Evolutionary conservation across 2,329 filamentous ascomycete species (phyloP).

Genomic region (Septoria petroselini): DNA sequence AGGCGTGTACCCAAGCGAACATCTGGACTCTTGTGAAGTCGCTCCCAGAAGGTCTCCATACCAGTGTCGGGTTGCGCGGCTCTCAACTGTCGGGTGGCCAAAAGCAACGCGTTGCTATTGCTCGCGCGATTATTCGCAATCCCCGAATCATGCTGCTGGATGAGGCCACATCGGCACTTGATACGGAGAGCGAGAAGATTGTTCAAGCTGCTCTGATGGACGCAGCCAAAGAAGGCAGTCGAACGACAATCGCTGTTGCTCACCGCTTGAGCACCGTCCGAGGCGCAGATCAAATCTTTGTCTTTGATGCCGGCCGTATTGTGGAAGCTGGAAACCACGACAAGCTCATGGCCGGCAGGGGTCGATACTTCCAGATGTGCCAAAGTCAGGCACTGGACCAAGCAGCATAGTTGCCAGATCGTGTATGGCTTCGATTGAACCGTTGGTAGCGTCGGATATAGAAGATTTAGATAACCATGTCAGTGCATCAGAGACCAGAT

Average conservation of each 20-base stretch:
- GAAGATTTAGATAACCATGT: too few species aligned
- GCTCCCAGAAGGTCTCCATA: constrained; percentile 51
- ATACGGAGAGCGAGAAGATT: constrained; percentile 62
- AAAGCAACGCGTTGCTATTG: constrained; percentile 55
- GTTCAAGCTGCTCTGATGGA: constrained; percentile 66
- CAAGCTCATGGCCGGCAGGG: constrained; percentile 38
- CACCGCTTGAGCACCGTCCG: constrained; percentile 41
- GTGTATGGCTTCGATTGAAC: too few species aligned
- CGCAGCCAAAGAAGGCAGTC: constrained; percentile 48
- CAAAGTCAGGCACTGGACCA: constrained; percentile 42
- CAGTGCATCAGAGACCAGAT: too few species aligned
- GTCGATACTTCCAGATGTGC: constrained; percentile 45
- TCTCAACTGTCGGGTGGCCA: constrained; percentile 54
- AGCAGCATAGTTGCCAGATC: constrained; percentile 6
- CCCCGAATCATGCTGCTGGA: constrained; percentile 56
- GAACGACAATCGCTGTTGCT: constrained; percentile 44
- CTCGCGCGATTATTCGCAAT: constrained; percentile 52
- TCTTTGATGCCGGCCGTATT: constrained; percentile 39
- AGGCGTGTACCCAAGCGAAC: constrained; percentile 51
- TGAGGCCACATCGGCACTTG: constrained; percentile 59
- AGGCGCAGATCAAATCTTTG: constrained; percentile 41
- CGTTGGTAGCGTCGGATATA: too few species aligned
- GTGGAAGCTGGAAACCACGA: constrained; percentile 41
- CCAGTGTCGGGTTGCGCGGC: constrained; percentile 49
- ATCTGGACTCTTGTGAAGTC: constrained; percentile 53